Base-by-base conservation (phyloP, 2,329 filamentous ascomycete species). In the Colletotrichum siamense region DNA sequence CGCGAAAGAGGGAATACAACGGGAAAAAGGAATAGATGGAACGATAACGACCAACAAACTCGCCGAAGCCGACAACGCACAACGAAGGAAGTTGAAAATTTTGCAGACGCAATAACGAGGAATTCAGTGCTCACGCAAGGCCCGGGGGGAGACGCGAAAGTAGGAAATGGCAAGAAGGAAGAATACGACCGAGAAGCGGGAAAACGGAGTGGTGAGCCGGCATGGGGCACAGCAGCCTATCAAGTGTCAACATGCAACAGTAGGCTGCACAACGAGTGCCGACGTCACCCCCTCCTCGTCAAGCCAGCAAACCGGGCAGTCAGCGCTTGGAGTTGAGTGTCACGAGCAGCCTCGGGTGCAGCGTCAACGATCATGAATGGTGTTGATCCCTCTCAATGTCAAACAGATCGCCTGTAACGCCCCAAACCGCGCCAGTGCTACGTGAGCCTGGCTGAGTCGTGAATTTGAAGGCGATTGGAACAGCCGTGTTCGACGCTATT, bases 331-430 rank as follows among this genome's bases (percentile, higher is more conserved):
- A 32, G 28, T 73, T 16, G 36, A 32, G n/a, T 64, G 44, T 70
- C 66, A 74, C 44, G 64, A 70, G 59, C 59, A 70, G 44, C 71
- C 66, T 74, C 71, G 71, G 71, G n/a, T 36, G 30, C 52, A 18
- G 10, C 32, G 15, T 13, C 64, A 62, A 16, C 61, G 13, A 15
- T 63, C 49, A 24, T 30, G 52, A 55, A 24, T 18, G 10, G n/a
- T 30, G 62, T 66, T 39, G 52, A 67, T 75, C 62, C 16, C 52
- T 62, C 36, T 67, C 36, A 52, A 67, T 36, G 28, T 30, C 28
- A 55, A 34, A 63, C 62, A 15, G 68, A 66, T 67, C 36, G 24
- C 30, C 61, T 28, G 24, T 39, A 66, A 55, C 39, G 30, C 52
- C 36, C 22, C 62, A 39, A 32, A n/a, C 13, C 24, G 26, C 2